Conservation (phyloP, 257 asterid species). For the Ajuga chamaepitys region DNA sequence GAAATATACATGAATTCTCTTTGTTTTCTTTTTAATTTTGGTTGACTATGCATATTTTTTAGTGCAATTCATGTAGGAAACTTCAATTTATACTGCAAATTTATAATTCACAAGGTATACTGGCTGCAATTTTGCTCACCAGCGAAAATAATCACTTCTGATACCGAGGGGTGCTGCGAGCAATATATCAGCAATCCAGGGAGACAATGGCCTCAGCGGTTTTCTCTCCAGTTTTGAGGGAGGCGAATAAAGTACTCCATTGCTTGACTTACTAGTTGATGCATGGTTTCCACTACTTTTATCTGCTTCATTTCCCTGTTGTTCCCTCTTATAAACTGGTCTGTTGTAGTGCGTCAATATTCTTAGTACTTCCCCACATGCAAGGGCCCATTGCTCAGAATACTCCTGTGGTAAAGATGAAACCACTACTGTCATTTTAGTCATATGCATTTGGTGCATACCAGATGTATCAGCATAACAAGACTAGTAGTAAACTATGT, state of each 20-base stretch:
- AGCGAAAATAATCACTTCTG: constrained; percentile 80
- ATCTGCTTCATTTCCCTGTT: constrained; percentile 42
- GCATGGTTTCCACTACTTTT: constrained; percentile 48
- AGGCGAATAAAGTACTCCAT: constrained; percentile 30
- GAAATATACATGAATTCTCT: not conserved
- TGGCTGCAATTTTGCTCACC: constrained; percentile 38
- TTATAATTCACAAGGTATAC: not conserved
- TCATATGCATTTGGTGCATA: not conserved
- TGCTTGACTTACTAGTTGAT: constrained; percentile 46
- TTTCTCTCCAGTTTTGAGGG: constrained; percentile 50
- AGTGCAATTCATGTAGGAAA: not conserved
- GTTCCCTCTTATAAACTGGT: constrained; percentile 59
- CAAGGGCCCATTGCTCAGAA: constrained; percentile 86
- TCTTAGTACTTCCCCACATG: constrained; percentile 80
- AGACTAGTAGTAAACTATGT: not conserved
- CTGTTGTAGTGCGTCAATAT: constrained; percentile 80
- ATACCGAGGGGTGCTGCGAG: constrained; percentile 72
- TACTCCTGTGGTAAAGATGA: constrained; percentile 37
- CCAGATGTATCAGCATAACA: not conserved
- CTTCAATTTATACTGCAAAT: not conserved
- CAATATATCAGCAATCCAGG: constrained; percentile 82
- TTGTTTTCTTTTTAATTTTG: not conserved
- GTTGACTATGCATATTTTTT: not conserved
- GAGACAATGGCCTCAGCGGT: constrained; percentile 69
- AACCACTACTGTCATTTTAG: not conserved